phyloP scores from a whole-genome alignment of 805 yeast species.

The Ogataea zsoltii region DNA sequence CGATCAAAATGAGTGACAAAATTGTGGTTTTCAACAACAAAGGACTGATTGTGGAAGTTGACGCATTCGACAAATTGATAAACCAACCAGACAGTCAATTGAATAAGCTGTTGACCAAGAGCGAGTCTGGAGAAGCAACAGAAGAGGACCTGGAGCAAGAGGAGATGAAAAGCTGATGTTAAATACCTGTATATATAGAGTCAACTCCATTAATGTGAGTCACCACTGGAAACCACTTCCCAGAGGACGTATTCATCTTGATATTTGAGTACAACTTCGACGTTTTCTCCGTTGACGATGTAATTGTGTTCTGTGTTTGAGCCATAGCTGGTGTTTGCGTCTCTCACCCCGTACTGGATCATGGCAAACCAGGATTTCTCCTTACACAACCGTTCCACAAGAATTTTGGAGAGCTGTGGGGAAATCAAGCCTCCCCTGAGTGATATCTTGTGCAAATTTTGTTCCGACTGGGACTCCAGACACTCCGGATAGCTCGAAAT shows the following conservation, averaged over 20 bases:
- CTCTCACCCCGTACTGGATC: conserved; percentile 30
- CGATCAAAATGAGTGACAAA: conserved; percentile 79
- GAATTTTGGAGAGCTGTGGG: background rate
- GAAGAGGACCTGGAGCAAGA: conserved; percentile 22
- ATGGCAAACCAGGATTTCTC: conserved; percentile 28
- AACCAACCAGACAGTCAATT: conserved; percentile 45
- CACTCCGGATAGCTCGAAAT: conserved; percentile 27
- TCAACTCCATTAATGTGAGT: conserved; percentile 25
- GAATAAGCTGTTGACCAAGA: conserved; percentile 41
- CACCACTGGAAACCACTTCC: conserved; percentile 33
- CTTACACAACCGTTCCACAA: background rate
- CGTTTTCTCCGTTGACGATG: conserved; percentile 33
- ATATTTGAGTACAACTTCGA: conserved; percentile 22
- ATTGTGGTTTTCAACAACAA: conserved; percentile 71
- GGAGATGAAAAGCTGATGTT: background rate
- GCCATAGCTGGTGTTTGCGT: conserved; percentile 30
- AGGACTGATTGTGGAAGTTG: conserved; percentile 76
- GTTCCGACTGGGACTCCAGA: conserved; percentile 10
- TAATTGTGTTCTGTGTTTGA: conserved; percentile 28
- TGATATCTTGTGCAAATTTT: conserved; percentile 16
- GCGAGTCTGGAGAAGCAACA: conserved; percentile 26
- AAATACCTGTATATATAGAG: conserved; percentile 7
- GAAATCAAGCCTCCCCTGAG: conserved; percentile 24
- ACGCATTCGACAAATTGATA: conserved; percentile 54
- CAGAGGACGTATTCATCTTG: conserved; percentile 26